Base-by-base conservation (phyloP, 305 asterid genomes). In the Fraxinus nigra region DNA sequence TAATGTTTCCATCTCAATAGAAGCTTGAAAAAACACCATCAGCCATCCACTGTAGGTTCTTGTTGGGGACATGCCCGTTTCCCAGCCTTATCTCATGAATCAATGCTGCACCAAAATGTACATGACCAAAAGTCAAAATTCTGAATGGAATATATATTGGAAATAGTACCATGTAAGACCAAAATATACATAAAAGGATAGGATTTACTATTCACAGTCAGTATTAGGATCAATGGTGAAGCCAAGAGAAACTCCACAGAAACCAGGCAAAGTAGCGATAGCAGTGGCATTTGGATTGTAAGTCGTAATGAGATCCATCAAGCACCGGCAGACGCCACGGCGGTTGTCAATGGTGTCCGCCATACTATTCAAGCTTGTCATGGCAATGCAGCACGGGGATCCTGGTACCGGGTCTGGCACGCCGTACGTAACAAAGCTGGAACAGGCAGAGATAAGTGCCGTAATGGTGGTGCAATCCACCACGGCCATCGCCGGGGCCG, bases 181-280 rank as follows among this genome's bases (percentile, higher is more conserved):
- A 46, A 46, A 46, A 48, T 13, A 13, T 59, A 9, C 70, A 72
- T 2, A 32, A 7, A 20, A 37, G 46, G 48, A 65, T 26, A 48
- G 20, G 46, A 40, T 76, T 81, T 92, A 95, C 97, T 91, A 94
- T 85, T 94, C 95, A 70, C 98, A 94, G 67, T 93, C 98, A 1
- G 98, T 92, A 84, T 88, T 90, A 40, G 97, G 97, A 78, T 91
- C 97, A 43, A 93, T 92, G 78, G 91, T 83, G 91, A 95, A 93
- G 76, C 97, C 98, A 33, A 95, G 96, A 72, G 91, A 92, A 78
- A 94, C 94, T 3, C 97, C 97, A 75, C 98, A 95, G 82, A 94
- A 94, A 11, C 98, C 98, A 28, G 99, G 97, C 79, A 94, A 79
- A 46, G 93, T 90, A 80, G 98, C 98, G 78, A 94, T 93, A 72